Evolutionary conservation across 2,329 filamentous ascomycete species (phyloP), one percentile per base, ranked within the genome.

Genomic region (Chalara sp.): DNA sequence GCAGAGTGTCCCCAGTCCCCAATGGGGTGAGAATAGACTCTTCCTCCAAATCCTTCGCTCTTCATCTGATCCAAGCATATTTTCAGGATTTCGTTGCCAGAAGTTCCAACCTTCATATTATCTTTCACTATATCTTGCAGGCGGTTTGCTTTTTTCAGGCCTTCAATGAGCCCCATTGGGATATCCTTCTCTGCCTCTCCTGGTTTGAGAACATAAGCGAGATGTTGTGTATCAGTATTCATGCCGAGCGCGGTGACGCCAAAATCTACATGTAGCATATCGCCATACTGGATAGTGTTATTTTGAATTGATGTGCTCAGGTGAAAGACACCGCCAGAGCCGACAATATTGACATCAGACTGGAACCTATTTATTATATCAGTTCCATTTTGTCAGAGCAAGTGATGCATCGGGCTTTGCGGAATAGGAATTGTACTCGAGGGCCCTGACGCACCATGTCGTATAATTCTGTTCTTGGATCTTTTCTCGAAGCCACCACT

Each of bases 1-100:
- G 73, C 74, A 2, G 71, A 70, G 52, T 76, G 74, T 1, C 74
- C 74, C 69, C 72, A 76, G 61, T 77, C 74, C 8, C 74, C 74
- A 11, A 75, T 74, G 1, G 74, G 67, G 49, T 77, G 74, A 39
- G 67, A 72, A 57, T 77, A 77, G 6, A 78, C 69, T 57, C 66
- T 73, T 7, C 74, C 75, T 49, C 70, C 57, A 37, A 76, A 72
- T 0, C 68, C 70, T 53, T 75, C 71, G 4, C 51, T 55, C 8
- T 58, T 57, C 70, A 76, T 76, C 53, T 73, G 67, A 10, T 62
- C 56, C 40, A 68, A 63, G 2, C 65, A 63, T 0, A 61, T 65
- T 43, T 63, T 64, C 29, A 77, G 61, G 39, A 78, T 73, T 37
- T 70, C 66, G 49, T 76, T 74, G 4, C 74, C 74, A 1, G 68